phyloP scores from a whole-genome alignment of 768 basidiomycete genomes.

The Symmetrospora coprosmae region DNA sequence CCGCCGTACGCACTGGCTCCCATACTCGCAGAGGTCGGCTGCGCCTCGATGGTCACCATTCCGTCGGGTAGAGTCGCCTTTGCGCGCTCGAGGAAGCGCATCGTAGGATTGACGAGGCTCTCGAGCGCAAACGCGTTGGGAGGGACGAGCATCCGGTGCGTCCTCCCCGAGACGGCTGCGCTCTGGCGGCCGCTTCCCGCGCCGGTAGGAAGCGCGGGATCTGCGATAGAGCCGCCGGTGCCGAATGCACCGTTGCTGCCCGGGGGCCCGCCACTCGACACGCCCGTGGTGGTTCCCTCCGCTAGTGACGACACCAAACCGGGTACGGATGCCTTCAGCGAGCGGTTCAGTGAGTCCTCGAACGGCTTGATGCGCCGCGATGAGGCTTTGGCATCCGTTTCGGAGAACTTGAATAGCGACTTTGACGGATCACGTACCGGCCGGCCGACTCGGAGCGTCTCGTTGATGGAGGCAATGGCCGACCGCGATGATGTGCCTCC shows the following conservation, averaged over 20 bases:
- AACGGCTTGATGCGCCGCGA: constrained; percentile 55
- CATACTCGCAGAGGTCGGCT: not conserved
- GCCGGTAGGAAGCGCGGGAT: constrained; percentile 35
- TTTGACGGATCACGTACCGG: constrained; percentile 64
- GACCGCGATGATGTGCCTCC: constrained; percentile 64
- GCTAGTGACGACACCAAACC: constrained; percentile 50
- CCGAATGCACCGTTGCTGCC: not conserved
- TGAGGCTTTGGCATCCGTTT: constrained; percentile 65
- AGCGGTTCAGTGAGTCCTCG: constrained; percentile 69
- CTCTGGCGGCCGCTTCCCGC: too few species aligned
- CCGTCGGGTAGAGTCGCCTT: constrained; percentile 50
- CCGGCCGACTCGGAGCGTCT: constrained; percentile 71
- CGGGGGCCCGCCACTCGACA: not conserved
- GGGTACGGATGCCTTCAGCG: constrained; percentile 80
- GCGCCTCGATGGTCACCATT: not conserved
- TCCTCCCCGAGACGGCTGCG: constrained; percentile 48
- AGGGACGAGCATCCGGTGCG: constrained; percentile 69
- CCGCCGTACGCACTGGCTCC: not conserved
- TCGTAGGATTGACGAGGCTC: constrained; percentile 83
- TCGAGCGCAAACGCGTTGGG: constrained; percentile 91
- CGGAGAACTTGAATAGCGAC: constrained; percentile 82
- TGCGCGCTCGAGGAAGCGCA: constrained; percentile 64
- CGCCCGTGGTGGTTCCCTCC: constrained; percentile 9
- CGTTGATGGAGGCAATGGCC: constrained; percentile 84
- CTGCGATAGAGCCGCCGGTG: not conserved